Evolutionary conservation across 169 alveolate genomes (phyloP).

Genomic region (Plasmodium gonderi): DNA sequence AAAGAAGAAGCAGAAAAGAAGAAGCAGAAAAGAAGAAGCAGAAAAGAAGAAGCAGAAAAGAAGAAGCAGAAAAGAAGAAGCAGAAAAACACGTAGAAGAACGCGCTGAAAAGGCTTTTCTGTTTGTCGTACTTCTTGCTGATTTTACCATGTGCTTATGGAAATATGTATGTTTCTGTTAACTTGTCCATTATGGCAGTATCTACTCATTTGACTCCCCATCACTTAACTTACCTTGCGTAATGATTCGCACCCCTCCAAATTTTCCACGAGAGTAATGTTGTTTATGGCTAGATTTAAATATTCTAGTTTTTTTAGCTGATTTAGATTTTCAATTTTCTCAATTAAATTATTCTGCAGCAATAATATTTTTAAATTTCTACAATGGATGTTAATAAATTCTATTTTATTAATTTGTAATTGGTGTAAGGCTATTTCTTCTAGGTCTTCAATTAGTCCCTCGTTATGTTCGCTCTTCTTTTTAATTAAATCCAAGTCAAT

Average conservation of each 20-base stretch:
- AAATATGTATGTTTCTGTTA: no score
- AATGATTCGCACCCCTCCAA: slow-evolving; percentile 89
- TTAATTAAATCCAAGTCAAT: slow-evolving; percentile 83
- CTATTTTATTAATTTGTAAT: slow-evolving; percentile 87
- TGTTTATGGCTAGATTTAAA: slow-evolving; percentile 90
- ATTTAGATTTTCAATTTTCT: slow-evolving; percentile 87
- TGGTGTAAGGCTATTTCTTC: slow-evolving; percentile 92
- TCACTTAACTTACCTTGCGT: slow-evolving; percentile 64
- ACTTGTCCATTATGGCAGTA: background rate
- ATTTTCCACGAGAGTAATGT: slow-evolving; percentile 88
- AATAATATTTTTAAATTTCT: slow-evolving; percentile 89
- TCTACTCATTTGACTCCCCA: no score
- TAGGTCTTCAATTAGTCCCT: slow-evolving; percentile 87
- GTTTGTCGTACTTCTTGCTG: no score
- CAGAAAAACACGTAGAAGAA: no score
- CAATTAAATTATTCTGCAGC: slow-evolving; percentile 90
- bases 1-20: no score
- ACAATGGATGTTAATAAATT: slow-evolving; percentile 89
- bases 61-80: no score
- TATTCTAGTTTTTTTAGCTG: slow-evolving; percentile 90
- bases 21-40: no score
- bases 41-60: no score
- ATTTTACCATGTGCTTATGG: no score
- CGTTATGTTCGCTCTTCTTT: slow-evolving; percentile 92
- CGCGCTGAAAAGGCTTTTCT: no score